These are phyloP conservation scores for Aspergillus sp. DNA, from an alignment of 2,329 filamentous ascomycete genomes.

Conservation along the genomic window DNA sequence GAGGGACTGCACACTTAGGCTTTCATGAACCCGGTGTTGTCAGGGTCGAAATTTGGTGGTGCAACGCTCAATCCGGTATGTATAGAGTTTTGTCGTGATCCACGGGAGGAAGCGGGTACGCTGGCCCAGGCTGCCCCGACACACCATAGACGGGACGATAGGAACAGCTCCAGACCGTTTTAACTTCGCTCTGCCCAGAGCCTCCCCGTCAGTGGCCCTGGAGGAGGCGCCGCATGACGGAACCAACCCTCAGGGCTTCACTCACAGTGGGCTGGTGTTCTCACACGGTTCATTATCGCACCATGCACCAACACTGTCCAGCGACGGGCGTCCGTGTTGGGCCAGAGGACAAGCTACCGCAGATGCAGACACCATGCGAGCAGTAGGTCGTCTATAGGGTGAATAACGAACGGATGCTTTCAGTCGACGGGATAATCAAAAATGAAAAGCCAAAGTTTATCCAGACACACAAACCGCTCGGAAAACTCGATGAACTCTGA, in stretches of 20 bases:
- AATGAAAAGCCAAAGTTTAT: background rate
- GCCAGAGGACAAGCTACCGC: background rate
- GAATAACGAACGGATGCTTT: background rate
- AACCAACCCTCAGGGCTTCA: background rate
- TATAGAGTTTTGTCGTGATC: conserved; percentile 35
- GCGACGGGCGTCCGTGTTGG: background rate
- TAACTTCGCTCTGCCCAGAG: conserved; percentile 3
- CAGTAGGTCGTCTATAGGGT: background rate
- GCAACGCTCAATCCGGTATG: conserved; percentile 14
- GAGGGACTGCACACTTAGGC: background rate
- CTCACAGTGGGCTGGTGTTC: background rate
- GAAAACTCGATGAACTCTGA: background rate
- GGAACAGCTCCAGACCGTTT: background rate
- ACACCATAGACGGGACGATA: background rate
- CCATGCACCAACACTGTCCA: background rate
- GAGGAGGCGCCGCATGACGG: conserved; percentile 11
- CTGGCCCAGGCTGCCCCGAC: conserved; percentile 13
- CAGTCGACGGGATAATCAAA: background rate
- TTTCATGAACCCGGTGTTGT: conserved; percentile 2
- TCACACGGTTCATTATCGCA: background rate
- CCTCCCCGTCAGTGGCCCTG: conserved; percentile 2
- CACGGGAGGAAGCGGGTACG: conserved; percentile 35
- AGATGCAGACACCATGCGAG: background rate
- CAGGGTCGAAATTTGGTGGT: background rate
- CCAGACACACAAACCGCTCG: background rate